phyloP scores from a whole-genome alignment of 192 early-diverging fungal species.

The Phlyctochytrium planicorne region DNA sequence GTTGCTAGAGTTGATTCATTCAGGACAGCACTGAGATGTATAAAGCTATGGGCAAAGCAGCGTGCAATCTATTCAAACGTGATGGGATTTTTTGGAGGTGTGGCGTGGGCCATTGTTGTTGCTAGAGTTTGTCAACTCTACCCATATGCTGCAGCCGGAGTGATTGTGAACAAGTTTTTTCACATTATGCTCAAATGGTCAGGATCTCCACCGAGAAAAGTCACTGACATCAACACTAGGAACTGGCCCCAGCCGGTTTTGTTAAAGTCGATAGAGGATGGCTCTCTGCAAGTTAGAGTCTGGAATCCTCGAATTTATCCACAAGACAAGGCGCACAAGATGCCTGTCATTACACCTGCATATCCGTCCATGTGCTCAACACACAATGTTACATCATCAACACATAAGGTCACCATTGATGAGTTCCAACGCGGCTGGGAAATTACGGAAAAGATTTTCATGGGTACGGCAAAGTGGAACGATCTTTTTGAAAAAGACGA shows the following conservation, averaged over 20 bases:
- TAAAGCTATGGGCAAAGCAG: conserved; percentile 96
- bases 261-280: conserved; percentile 84
- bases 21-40: conserved; percentile 84
- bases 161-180: conserved; percentile 89
- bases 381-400: conserved; percentile 91
- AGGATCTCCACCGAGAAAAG: conserved; percentile 18
- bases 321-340: conserved; percentile 76
- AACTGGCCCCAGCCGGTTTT: conserved; percentile 92
- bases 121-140: conserved; percentile 95
- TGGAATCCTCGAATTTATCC: conserved; percentile 95
- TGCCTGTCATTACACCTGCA: conserved; percentile 99
- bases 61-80: conserved; percentile 94
- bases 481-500: conserved; percentile 85
- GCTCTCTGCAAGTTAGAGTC: conserved; percentile 76
- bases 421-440: conserved; percentile 83
- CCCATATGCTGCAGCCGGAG: conserved; percentile 86
- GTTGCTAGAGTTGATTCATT: conserved; percentile 91
- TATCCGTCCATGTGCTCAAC: conserved; percentile 99
- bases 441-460: conserved; percentile 75
- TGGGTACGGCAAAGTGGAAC: conserved; percentile 71
- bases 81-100: conserved; percentile 97
- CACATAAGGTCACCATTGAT: conserved; percentile 73
- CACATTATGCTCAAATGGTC: conserved; percentile 80
- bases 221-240: too few relatives aligned
- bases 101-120: conserved; percentile 97